phyloP scores from a whole-genome alignment of 2,329 filamentous ascomycete species.

The Cladophialophora yegresii region DNA sequence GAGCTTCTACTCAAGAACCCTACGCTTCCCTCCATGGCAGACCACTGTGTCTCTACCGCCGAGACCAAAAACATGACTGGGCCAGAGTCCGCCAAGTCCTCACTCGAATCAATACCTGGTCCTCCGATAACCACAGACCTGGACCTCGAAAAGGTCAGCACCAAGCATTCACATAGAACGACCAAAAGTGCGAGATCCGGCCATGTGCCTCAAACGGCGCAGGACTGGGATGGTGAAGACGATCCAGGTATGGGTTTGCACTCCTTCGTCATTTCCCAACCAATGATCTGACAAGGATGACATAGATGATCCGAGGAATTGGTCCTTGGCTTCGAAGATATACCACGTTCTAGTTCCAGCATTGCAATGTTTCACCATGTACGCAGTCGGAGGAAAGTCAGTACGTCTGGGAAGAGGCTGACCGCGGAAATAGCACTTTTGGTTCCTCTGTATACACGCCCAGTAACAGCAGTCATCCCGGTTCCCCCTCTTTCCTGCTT shows the following conservation, averaged over 20 bases:
- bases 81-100: constrained; percentile 19
- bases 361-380: constrained; percentile 34
- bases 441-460: constrained; percentile 42
- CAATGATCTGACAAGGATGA: neutral
- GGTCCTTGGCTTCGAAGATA: constrained; percentile 52
- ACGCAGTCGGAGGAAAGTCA: neutral
- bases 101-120: constrained; percentile 14
- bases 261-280: neutral
- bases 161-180: constrained; percentile 17
- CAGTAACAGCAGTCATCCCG: constrained; percentile 11
- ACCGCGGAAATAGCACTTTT: constrained; percentile 35
- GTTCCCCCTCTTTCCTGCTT: neutral
- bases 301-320: constrained; percentile 61
- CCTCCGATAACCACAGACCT: constrained; percentile 8
- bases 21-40: constrained; percentile 16
- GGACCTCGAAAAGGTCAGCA: constrained; percentile 30
- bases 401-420: constrained; percentile 3
- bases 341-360: constrained; percentile 32
- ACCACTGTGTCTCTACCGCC: neutral
- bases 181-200: constrained; percentile 15
- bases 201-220: constrained; percentile 23
- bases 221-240: constrained; percentile 60
- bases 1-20: neutral
- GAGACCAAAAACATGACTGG: constrained; percentile 20
- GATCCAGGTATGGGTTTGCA: constrained; percentile 45